These are phyloP conservation scores for Kandelia obovata DNA, from an alignment of 345 rosid genomes.

Conservation along the genomic window DNA sequence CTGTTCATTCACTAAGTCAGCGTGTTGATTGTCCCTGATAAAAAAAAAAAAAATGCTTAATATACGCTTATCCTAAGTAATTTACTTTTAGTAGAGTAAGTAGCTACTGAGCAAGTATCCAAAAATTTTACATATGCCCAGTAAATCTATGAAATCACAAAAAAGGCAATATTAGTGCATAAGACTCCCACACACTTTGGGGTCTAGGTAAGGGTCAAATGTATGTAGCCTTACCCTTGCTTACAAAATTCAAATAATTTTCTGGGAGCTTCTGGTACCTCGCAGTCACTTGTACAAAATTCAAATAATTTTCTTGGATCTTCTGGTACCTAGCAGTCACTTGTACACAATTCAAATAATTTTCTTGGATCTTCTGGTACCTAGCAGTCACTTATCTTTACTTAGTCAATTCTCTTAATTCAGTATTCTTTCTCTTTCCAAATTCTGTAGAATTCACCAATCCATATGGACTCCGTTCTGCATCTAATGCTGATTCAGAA, in stretches of 20 bases:
- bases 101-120: neutral
- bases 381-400: neutral
- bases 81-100: neutral
- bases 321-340: neutral
- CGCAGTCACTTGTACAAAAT: neutral
- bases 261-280: neutral
- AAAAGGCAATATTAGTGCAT: too few relatives aligned
- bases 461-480: constrained; percentile 76
- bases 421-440: neutral
- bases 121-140: too few relatives aligned
- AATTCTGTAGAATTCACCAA: constrained; percentile 64
- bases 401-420: neutral
- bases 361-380: neutral
- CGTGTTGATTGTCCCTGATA: neutral
- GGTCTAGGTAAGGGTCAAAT: too few relatives aligned
- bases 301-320: neutral
- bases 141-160: neutral
- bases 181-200: too few relatives aligned
- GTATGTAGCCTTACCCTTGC: neutral
- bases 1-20: neutral
- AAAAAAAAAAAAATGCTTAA: neutral
- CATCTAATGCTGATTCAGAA: constrained; percentile 48
- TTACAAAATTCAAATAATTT: neutral
- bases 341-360: neutral
- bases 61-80: neutral